Base-by-base conservation (phyloP, 345 rosid genomes). In the Rhodomyrtus tomentosa region DNA sequence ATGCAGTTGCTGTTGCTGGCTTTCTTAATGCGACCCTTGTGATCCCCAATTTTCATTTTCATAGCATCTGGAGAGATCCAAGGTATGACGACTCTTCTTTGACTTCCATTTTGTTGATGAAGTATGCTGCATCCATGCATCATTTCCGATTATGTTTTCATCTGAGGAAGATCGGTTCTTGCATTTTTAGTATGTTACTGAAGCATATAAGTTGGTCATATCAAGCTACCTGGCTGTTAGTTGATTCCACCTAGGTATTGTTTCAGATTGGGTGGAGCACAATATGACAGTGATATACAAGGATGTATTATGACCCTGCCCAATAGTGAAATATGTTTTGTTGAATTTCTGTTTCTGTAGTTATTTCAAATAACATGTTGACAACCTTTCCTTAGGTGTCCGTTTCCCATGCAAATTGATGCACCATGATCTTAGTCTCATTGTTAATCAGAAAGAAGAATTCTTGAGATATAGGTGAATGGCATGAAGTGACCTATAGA, bases 1-100 rank as follows among this genome's bases (percentile, higher is more conserved):
- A 98, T 93, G 99, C 98, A 80, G 99, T 95, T 89, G 97, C 99
- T 87, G 98, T 98, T 90, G 99, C 99, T 7, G 99, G 99, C 89
- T 94, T 92, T 90, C 98, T 98, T 82, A 98, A 98, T 91, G 99
- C 99, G 29, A 98, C 99, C 36, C 95, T 98, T 85, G 85, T 98
- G 29, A 93, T 96, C 84, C 99, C 99, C 84, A 93, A 91, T 88
- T 98, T 98, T 88, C 99, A 98, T 89, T 96, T 82, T 89, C 99
- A 98, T 88, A 98, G 99, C 92, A 94, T 98, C 85, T 98, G 99
- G 99, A 89, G 93, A 91, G 99, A 98, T 89, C 98, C 98, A 85
- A 98, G 99, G 99, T 98, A 85, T 79, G 92, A 87, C 24, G 32
- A 81, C 5, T 12, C 54, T 45, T 81, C 54, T 51, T 81, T 52